Evolutionary conservation across 352 stramenopile genomes (phyloP).

Genomic region (Sclerospora graminicola): DNA sequence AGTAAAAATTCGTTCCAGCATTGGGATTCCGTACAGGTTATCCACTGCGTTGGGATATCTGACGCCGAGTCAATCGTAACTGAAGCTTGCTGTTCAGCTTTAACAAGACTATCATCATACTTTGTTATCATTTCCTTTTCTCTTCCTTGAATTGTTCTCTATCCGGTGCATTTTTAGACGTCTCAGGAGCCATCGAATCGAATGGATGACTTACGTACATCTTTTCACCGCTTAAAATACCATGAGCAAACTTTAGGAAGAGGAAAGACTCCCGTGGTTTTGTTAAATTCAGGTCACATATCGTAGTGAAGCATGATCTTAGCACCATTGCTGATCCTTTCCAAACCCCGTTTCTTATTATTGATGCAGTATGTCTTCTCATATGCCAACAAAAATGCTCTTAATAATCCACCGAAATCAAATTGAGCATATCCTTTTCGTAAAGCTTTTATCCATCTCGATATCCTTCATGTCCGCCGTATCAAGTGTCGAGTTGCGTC

Average conservation of each 20-base stretch:
- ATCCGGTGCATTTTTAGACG: not conserved
- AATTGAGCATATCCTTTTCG: conserved; percentile 83
- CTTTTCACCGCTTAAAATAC: conserved; percentile 75
- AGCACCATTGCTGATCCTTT: conserved; percentile 72
- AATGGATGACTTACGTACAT: too few species aligned
- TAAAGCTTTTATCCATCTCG: too few species aligned
- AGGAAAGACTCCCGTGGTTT: conserved; percentile 74
- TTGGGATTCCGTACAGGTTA: conserved; percentile 71
- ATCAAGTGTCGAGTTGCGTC: too few species aligned
- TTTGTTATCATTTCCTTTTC: conserved; percentile 6
- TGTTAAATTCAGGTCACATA: conserved; percentile 73
- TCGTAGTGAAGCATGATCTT: conserved; percentile 83
- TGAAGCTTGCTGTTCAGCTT: conserved; percentile 1
- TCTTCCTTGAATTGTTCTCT: not conserved
- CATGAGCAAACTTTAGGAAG: conserved; percentile 78
- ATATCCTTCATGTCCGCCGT: too few species aligned
- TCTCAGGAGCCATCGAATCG: too few species aligned
- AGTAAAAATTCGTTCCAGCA: conserved; percentile 91
- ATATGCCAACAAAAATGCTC: conserved; percentile 69
- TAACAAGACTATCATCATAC: conserved; percentile 21
- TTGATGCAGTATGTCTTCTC: conserved; percentile 75
- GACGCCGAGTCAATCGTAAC: conserved; percentile 3
- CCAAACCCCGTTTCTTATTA: conserved; percentile 76
- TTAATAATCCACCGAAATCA: conserved; percentile 76
- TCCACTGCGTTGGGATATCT: conserved; percentile 11